A percentile compares a stretch with the other conserved stretches of the same genome.
Conservation (phyloP, 768 basidiomycete genomes). For the Russula emetica region DNA sequence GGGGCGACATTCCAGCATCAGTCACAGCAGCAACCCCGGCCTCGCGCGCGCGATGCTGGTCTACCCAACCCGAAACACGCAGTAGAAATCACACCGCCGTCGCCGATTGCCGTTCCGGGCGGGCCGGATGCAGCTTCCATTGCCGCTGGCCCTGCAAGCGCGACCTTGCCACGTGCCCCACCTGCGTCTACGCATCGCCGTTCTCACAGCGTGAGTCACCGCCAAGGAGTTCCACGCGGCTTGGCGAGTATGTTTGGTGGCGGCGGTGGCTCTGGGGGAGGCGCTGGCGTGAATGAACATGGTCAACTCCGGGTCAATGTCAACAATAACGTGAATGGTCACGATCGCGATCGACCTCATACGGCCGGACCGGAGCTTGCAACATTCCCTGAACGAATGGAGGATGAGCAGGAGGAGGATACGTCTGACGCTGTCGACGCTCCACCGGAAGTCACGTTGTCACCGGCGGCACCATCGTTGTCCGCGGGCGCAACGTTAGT, state of each 20-base stretch:
- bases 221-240: slow-evolving; percentile 51
- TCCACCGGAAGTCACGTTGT: slow-evolving; percentile 23
- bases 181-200: slow-evolving; percentile 74
- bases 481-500: slow-evolving; percentile 27
- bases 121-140: background rate
- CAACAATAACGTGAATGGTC: slow-evolving; percentile 11
- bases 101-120: slow-evolving; percentile 3
- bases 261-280: slow-evolving; percentile 34
- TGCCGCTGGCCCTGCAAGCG: slow-evolving; percentile 33
- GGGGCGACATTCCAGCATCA: slow-evolving; percentile 51
- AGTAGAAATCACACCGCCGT: slow-evolving; percentile 30
- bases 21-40: slow-evolving; percentile 49
- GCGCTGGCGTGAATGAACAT: slow-evolving; percentile 26
- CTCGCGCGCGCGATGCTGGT: slow-evolving; percentile 65
- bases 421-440: slow-evolving; percentile 30
- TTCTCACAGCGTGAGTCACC: slow-evolving; percentile 79
- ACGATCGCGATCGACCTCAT: slow-evolving; percentile 45
- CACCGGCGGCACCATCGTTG: slow-evolving; percentile 14
- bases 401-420: slow-evolving; percentile 34
- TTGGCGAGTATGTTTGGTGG: slow-evolving; percentile 61
- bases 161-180: slow-evolving; percentile 58
- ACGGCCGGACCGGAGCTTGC: slow-evolving; percentile 65
- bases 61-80: slow-evolving; percentile 39
- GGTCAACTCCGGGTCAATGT: slow-evolving; percentile 23
- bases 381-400: slow-evolving; percentile 46